A percentile compares a stretch with the other conserved stretches of the same genome.
phyloP scores from a whole-genome alignment of 208 protist genomes.

The Acanthamoeba sp. region DNA sequence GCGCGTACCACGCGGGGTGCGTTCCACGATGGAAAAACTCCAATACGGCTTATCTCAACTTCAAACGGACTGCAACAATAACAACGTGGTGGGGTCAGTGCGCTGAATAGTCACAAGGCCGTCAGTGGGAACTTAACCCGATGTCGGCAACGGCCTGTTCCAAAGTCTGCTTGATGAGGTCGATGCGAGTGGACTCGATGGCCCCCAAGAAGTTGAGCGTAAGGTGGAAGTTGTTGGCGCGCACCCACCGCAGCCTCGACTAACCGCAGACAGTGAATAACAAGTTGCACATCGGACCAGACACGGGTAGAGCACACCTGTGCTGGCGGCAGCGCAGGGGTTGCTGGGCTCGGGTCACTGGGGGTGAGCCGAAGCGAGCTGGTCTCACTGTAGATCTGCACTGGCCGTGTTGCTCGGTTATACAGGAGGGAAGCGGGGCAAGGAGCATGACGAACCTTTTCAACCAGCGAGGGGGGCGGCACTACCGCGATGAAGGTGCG shows the following conservation, averaged over 20 bases:
- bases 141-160: background rate
- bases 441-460: background rate
- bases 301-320: too few relatives aligned
- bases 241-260: background rate
- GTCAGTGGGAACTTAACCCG: too few relatives aligned
- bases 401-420: background rate
- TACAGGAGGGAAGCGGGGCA: background rate
- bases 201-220: slow-evolving; percentile 18
- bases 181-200: background rate
- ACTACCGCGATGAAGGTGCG: slow-evolving; percentile 13
- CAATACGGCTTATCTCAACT: slow-evolving; percentile 10
- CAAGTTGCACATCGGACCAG: too few relatives aligned
- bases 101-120: too few relatives aligned
- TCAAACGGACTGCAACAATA: too few relatives aligned
- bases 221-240: background rate
- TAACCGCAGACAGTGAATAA: too few relatives aligned
- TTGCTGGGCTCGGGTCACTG: too few relatives aligned
- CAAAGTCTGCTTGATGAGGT: background rate
- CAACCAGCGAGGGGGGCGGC: background rate
- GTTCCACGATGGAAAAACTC: background rate
- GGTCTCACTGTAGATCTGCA: background rate
- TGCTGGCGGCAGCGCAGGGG: too few relatives aligned
- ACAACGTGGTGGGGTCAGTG: too few relatives aligned
- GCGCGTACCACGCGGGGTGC: background rate
- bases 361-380: too few relatives aligned